Evolutionary conservation across 441 rosid genomes (phyloP).

Genomic region (Macaranga tanarius): DNA sequence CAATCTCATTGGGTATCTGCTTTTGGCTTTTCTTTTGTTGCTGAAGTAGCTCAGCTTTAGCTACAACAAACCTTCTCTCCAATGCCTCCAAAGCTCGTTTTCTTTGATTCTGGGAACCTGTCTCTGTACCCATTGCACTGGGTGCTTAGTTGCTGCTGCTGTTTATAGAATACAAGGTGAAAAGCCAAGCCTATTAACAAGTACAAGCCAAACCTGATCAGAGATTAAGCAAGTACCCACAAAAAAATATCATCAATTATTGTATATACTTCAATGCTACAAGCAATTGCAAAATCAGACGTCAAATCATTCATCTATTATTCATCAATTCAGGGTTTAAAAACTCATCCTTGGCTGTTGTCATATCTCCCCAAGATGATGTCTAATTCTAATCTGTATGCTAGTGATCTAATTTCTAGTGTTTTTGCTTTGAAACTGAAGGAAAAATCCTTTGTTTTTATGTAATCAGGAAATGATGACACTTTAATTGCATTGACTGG

Average conservation of each 20-base stretch:
- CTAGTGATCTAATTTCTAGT: constrained; percentile 12
- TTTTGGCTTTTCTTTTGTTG: constrained; percentile 41
- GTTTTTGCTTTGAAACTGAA: constrained; percentile 7
- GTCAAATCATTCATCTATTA: too few relatives aligned
- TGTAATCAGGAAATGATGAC: constrained; percentile 15
- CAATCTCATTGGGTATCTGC: constrained; percentile 14
- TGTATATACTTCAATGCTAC: background rate
- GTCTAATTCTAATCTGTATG: constrained; percentile 20
- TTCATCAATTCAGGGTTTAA: too few relatives aligned
- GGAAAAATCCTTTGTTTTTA: constrained; percentile 11
- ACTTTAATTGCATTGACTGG: constrained; percentile 13
- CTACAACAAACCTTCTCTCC: constrained; percentile 55
- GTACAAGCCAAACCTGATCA: background rate
- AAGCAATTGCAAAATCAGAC: too few relatives aligned
- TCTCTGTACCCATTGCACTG: constrained; percentile 25
- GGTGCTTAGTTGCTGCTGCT: background rate
- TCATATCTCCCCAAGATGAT: background rate
- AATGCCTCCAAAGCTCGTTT: constrained; percentile 58
- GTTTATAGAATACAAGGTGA: background rate
- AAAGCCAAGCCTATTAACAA: background rate
- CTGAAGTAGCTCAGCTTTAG: constrained; percentile 57
- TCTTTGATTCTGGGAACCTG: constrained; percentile 37
- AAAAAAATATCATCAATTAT: background rate
- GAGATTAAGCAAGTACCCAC: background rate
- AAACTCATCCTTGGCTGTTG: background rate